A percentile compares a stretch with the other conserved stretches of the same genome.
These are phyloP conservation scores for Metschnikowia anglica DNA, from an alignment of 805 yeast species.

Conservation along the genomic window DNA sequence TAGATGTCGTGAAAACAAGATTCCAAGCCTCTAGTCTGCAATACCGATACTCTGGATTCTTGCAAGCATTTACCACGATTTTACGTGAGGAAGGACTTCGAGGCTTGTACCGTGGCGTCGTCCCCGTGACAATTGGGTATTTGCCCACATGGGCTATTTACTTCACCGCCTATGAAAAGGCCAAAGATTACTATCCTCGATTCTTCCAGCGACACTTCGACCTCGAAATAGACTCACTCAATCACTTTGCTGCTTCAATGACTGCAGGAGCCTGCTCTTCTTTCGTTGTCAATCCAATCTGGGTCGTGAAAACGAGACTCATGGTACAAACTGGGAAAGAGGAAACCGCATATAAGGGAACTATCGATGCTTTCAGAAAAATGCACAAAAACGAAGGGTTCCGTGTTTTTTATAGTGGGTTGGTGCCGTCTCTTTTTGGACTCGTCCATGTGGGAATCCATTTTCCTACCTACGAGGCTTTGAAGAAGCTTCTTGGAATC, in stretches of 20 bases:
- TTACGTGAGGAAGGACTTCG: slow-evolving; percentile 72
- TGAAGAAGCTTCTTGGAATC: slow-evolving; percentile 46
- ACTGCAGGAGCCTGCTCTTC: slow-evolving; percentile 89
- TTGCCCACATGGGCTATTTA: slow-evolving; percentile 98
- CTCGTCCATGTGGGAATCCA: slow-evolving; percentile 92
- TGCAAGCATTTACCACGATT: slow-evolving; percentile 65
- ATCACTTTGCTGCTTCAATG: slow-evolving; percentile 63
- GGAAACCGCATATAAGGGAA: slow-evolving; percentile 60
- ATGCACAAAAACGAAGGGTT: slow-evolving; percentile 83
- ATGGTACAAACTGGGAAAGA: slow-evolving; percentile 73
- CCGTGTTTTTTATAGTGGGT: slow-evolving; percentile 80
- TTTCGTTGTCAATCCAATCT: slow-evolving; percentile 84
- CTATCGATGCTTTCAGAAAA: slow-evolving; percentile 76
- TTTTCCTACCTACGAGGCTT: slow-evolving; percentile 86
- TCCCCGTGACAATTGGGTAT: slow-evolving; percentile 91
- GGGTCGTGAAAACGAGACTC: slow-evolving; percentile 95
- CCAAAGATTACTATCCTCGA: slow-evolving; percentile 56
- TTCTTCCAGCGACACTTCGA: slow-evolving; percentile 31
- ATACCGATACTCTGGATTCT: slow-evolving; percentile 53
- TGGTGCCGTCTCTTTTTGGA: slow-evolving; percentile 88
- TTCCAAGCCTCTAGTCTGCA: slow-evolving; percentile 84
- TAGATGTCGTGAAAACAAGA: slow-evolving; percentile 93
- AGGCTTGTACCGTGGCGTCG: slow-evolving; percentile 87
- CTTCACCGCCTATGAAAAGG: slow-evolving; percentile 82
- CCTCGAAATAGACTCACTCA: slow-evolving; percentile 26